Percentiles rank a stretch among this genome's conserved stretches.
Evolutionary conservation across 1,139 yeast species (phyloP).

Genomic region (Petasospora rhodanensis): DNA sequence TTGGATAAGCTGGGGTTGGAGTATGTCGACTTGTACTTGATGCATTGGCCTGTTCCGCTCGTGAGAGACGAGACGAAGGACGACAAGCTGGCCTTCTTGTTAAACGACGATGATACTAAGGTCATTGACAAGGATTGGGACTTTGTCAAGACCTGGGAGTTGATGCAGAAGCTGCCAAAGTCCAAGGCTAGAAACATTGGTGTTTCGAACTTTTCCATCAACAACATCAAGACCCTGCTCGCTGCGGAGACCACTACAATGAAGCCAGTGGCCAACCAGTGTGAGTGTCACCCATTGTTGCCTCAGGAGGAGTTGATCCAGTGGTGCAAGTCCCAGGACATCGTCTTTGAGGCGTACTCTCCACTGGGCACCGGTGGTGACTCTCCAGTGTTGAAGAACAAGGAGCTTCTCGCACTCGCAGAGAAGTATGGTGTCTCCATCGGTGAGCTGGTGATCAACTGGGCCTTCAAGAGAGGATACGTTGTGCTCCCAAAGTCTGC

Average conservation of each 20-base stretch:
- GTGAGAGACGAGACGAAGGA: slow-evolving; percentile 32
- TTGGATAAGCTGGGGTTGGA: slow-evolving; percentile 66
- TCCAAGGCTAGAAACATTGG: slow-evolving; percentile 68
- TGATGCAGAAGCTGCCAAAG: slow-evolving; percentile 55
- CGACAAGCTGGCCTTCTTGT: slow-evolving; percentile 38
- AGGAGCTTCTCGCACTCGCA: slow-evolving; percentile 47
- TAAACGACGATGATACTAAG: slow-evolving; percentile 39
- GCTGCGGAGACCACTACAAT: slow-evolving; percentile 45
- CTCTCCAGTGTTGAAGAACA: slow-evolving; percentile 57
- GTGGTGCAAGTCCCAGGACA: slow-evolving; percentile 49
- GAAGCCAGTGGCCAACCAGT: slow-evolving; percentile 68
- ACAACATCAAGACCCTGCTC: slow-evolving; percentile 48
- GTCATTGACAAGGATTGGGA: slow-evolving; percentile 46
- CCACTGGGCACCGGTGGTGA: slow-evolving; percentile 71
- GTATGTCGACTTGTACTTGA: slow-evolving; percentile 76
- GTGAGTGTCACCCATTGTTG: slow-evolving; percentile 70
- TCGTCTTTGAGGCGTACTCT: slow-evolving; percentile 69
- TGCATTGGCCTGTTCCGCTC: slow-evolving; percentile 81
- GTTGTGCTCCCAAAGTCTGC: slow-evolving; percentile 73
- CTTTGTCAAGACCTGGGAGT: slow-evolving; percentile 64
- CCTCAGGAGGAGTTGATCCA: slow-evolving; percentile 64
- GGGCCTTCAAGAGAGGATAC: slow-evolving; percentile 69
- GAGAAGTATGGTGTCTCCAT: slow-evolving; percentile 48
- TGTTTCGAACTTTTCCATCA: slow-evolving; percentile 67
- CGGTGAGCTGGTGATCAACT: slow-evolving; percentile 62